Evolutionary conservation across 129 eudicot genomes (phyloP), one percentile per base, ranked within the genome.

Genomic region (Centella asiatica): DNA sequence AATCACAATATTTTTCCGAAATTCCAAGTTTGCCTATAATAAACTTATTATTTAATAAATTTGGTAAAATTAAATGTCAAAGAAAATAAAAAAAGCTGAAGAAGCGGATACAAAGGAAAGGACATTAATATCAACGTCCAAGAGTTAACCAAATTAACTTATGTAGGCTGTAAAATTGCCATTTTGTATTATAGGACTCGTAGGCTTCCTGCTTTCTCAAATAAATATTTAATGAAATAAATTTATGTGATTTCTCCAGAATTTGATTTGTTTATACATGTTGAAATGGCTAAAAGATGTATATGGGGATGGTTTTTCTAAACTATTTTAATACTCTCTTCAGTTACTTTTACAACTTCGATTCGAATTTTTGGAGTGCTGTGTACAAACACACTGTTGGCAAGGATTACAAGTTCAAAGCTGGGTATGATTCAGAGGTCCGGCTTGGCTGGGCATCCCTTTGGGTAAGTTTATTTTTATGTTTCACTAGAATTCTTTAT

Each of bases 371-470:
- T 52, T 90, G 98, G 98, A 84, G 82, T 80, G 75, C 90, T 11
- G 94, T 84, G 28, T 90, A 73, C 67, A 90, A 90, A 62, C 98
- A 84, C 81, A 84, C 85, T 0, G 72, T 77, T 52, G 88, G 98
- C 22, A 76, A 86, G 73, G 95, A 90, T 60, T 90, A 79, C 78
- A 90, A 90, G 61, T 74, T 90, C 28, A 90, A 90, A 81, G 90
- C 94, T 73, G 98, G 98, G 57, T 90, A 90, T 69, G 98, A 90
- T 77, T 84, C 98, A 17, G 84, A 80, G 57, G 83, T 71, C 18
- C 87, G 87, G 69, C 81, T 90, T 60, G 94, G 95, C 20, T 86
- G 98, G 95, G 95, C 98, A 66, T 90, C 95, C 66, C 72, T 90
- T 48, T 90, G 95, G 98, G 98, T 90, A 70, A 74, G 87, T 59